phyloP scores from a whole-genome alignment of 1,284 basidiomycete species.

The Papiliotrema laurentii region DNA sequence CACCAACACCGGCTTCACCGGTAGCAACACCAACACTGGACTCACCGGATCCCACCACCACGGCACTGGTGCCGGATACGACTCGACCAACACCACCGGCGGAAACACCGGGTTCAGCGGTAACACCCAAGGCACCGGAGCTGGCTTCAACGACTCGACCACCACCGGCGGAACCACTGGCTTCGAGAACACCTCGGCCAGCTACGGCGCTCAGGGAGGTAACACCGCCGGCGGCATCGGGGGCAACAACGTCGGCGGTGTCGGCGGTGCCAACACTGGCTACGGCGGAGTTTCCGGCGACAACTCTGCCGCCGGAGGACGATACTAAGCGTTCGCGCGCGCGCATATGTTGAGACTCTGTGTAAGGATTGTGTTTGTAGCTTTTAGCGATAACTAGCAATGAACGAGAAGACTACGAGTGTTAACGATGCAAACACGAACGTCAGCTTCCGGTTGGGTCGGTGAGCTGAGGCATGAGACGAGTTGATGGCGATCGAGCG shows the following conservation, averaged over 20 bases:
- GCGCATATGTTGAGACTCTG: neutral
- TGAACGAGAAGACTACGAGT: neutral
- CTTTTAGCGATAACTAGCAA: neutral
- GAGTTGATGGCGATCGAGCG: too few species aligned
- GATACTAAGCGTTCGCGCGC: neutral
- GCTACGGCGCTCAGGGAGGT: too few species aligned
- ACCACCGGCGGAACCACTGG: too few species aligned
- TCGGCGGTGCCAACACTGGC: too few species aligned
- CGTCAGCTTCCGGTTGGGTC: too few species aligned
- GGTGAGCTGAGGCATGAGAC: too few species aligned
- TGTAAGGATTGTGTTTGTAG: neutral
- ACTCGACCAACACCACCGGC: too few species aligned
- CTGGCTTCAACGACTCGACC: too few species aligned
- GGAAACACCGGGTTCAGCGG: too few species aligned
- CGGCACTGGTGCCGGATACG: neutral
- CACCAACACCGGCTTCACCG: neutral
- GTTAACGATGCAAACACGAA: neutral
- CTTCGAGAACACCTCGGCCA: too few species aligned
- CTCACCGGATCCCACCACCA: neutral
- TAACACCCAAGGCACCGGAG: too few species aligned
- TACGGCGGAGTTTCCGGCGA: neutral
- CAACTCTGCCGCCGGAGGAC: neutral
- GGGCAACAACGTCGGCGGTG: neutral
- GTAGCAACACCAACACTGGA: constrained; percentile 7
- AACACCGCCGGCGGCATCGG: too few species aligned